These are phyloP conservation scores for Azolla pinnata DNA, from an alignment of 75 land plant genomes.

Conservation along the genomic window DNA sequence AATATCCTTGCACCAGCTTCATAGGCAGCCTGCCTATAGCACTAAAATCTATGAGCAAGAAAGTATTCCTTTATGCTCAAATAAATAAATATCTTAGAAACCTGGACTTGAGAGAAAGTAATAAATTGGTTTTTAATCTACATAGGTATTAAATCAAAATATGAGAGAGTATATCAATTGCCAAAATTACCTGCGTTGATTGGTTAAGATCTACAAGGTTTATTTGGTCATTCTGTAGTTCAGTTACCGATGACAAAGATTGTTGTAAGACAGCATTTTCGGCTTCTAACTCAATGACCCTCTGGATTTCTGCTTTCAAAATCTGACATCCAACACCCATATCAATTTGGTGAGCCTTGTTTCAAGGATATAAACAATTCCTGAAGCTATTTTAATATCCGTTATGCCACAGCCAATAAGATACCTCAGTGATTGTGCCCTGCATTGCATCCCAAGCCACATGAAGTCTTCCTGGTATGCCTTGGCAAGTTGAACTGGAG, in stretches of 20 bases:
- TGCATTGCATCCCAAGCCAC: constrained; percentile 33
- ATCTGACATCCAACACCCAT: too few relatives aligned
- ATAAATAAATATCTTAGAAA: background rate
- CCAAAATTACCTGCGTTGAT: constrained; percentile 18
- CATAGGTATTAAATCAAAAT: too few relatives aligned
- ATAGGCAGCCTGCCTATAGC: background rate
- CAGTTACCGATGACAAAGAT: constrained; percentile 23
- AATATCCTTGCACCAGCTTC: too few relatives aligned
- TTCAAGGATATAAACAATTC: too few relatives aligned
- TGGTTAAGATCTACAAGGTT: constrained; percentile 17
- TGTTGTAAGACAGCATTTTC: constrained; percentile 35
- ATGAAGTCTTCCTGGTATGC: constrained; percentile 20
- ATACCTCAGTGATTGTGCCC: constrained; percentile 27
- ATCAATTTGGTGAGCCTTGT: too few relatives aligned
- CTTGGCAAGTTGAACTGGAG: constrained; percentile 4
- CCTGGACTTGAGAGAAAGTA: too few relatives aligned
- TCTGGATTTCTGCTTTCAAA: constrained; percentile 31
- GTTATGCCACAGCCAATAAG: too few relatives aligned
- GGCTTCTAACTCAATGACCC: constrained; percentile 32
- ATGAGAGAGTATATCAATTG: too few relatives aligned
- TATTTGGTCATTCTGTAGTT: constrained; percentile 25
- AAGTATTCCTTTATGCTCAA: background rate
- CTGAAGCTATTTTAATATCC: too few relatives aligned
- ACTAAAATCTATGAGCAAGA: background rate
- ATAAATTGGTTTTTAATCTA: too few relatives aligned